These are phyloP conservation scores for Pythium volutum DNA, from an alignment of 352 stramenopile species.

Conservation along the genomic window DNA sequence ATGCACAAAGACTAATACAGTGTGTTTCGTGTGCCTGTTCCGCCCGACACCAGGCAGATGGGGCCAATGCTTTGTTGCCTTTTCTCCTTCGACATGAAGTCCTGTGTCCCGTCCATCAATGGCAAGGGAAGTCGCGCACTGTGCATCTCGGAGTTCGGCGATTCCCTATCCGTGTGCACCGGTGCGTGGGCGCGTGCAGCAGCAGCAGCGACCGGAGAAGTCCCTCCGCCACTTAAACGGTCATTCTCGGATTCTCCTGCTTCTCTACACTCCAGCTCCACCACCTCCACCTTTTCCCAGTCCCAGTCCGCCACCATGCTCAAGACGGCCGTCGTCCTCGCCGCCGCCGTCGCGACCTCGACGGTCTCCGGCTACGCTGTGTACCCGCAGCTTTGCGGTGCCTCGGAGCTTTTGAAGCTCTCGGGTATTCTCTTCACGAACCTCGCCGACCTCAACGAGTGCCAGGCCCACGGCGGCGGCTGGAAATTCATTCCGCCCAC, in stretches of 20 bases:
- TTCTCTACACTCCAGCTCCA: neutral
- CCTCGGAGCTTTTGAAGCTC: conserved; percentile 13
- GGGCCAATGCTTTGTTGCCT: no score
- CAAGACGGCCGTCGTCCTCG: conserved; percentile 15
- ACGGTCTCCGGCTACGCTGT: conserved; percentile 17
- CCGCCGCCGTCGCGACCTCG: conserved; percentile 8
- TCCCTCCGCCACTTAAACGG: neutral
- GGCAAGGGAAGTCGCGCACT: no score
- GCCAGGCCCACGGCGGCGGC: conserved; percentile 20
- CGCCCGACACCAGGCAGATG: no score
- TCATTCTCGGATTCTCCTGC: conserved; percentile 19
- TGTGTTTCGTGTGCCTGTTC: no score
- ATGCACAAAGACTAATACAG: neutral
- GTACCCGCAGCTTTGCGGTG: conserved; percentile 6
- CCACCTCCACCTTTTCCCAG: neutral
- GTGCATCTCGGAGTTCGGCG: no score
- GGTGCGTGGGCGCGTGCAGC: neutral
- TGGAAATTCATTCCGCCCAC: conserved; percentile 33
- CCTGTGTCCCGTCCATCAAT: no score
- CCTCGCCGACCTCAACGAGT: conserved; percentile 18
- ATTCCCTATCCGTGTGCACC: no score
- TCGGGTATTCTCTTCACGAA: conserved; percentile 8
- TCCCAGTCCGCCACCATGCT: conserved; percentile 18
- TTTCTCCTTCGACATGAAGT: no score
- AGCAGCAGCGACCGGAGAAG: neutral